phyloP scores from a whole-genome alignment of 83 land plant genomes.

The Thuja plicata region DNA sequence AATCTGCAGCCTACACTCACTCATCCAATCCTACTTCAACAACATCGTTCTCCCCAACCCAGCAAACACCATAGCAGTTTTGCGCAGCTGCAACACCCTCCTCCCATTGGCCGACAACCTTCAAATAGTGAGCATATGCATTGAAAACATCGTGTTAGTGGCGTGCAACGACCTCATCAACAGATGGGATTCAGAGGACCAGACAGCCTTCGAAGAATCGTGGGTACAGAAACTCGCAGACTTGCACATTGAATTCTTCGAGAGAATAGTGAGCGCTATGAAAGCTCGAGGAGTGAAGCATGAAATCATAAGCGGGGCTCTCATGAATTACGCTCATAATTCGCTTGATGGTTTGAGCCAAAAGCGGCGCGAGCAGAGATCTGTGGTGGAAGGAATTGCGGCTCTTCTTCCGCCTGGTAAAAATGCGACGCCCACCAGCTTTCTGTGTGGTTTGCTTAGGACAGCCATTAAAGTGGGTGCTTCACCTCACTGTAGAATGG shows the following conservation, averaged over 20 bases:
- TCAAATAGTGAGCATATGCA: conserved; percentile 52
- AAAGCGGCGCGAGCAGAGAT: conserved; percentile 40
- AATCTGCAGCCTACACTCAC: conserved; percentile 30
- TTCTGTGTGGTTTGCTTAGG: conserved; percentile 67
- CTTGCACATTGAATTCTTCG: conserved; percentile 28
- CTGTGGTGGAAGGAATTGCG: conserved; percentile 36
- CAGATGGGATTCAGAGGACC: conserved; percentile 20
- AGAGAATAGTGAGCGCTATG: conserved; percentile 41
- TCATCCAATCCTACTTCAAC: conserved; percentile 29
- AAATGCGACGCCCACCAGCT: conserved; percentile 43
- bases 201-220: conserved; percentile 35
- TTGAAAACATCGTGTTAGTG: conserved; percentile 48
- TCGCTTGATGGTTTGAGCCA: conserved; percentile 51
- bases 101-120: conserved; percentile 79
- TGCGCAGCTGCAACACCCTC: conserved; percentile 59
- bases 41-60: conserved; percentile 42
- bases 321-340: conserved; percentile 67
- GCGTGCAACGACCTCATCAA: conserved; percentile 39
- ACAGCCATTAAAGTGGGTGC: conserved; percentile 47
- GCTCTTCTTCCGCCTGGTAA: conserved; percentile 47
- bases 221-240: conserved; percentile 49
- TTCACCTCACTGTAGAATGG: conserved; percentile 26
- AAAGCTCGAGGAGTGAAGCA: conserved; percentile 40
- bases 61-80: conserved; percentile 56
- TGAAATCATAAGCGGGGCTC: conserved; percentile 49